Evolutionary conservation across 805 yeast species (phyloP), one percentile per base, ranked within the genome.

Genomic region (Ogataea saltuana): DNA sequence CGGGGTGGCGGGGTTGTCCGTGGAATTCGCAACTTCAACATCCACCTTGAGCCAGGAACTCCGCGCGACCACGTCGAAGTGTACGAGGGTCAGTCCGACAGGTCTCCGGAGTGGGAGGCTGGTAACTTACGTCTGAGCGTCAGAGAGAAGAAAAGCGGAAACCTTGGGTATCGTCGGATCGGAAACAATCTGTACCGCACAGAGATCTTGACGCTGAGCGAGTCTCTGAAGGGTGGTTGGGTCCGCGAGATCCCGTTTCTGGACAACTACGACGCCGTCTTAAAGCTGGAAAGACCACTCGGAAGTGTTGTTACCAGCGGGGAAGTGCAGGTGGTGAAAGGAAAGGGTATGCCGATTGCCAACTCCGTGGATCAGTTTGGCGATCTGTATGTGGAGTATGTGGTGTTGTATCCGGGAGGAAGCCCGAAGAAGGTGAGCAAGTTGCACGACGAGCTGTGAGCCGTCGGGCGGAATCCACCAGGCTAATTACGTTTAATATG

Each of bases 161-260:
- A 85, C 58, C 60, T 88, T 76, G 99, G 99, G 6, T 93, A 82
- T 67, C 76, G 97, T 63, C 76, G 99, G 54, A 75, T 88, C 46
- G 86, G 86, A 27, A 61, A 74, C 49, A 71, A 85, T 55, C 67
- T 93, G 50, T 90, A 83, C 68, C 71, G 98, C 46, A 85, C 88
- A 0, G 98, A 93, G 60, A 81, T 79, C 1, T 60, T 93, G 22
- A 75, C 85, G 2, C 69, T 82, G 39, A 71, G 75, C 41, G 97
- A 93, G 62, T 85, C 97, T 0, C 37, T 79, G 6, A 38, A 56
- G 6, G 99, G 99, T 13, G 88, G 83, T 13, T 93, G 99, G 99
- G 57, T 64, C 28, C 72, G 96, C 42, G 63, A 64, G 5, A 71
- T 93, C 19, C 75, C 72, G 31, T 83, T 81, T 49, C 75, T 93